Conservation (phyloP, 1,284 basidiomycete species). For the Ganoderma sp. region DNA sequence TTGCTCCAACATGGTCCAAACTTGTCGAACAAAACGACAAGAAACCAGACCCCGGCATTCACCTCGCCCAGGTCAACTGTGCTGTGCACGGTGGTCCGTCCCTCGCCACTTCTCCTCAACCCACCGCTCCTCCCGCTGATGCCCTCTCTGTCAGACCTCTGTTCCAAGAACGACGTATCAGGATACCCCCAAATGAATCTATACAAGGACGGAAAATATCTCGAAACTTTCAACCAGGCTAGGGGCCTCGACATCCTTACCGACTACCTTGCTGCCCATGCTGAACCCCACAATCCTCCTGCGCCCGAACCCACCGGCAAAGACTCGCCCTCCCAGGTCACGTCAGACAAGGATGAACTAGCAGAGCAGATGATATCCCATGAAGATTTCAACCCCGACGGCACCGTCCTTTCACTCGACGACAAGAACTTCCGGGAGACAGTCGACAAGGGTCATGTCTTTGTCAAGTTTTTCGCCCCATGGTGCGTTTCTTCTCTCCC, state of each 20-base stretch:
- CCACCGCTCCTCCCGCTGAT: slow-evolving; percentile 13
- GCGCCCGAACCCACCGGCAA: slow-evolving; percentile 22
- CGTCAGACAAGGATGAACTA: slow-evolving; percentile 12
- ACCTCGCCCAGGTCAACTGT: slow-evolving; percentile 88
- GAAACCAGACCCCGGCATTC: slow-evolving; percentile 62
- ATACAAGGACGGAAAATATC: slow-evolving; percentile 69
- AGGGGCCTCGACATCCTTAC: slow-evolving; percentile 57
- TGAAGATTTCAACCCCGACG: slow-evolving; percentile 58
- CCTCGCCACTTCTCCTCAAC: slow-evolving; percentile 7
- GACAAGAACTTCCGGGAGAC: slow-evolving; percentile 55
- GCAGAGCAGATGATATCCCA: slow-evolving; percentile 23
- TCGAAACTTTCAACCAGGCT: slow-evolving; percentile 62
- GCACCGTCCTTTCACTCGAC: slow-evolving; percentile 65
- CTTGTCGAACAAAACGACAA: slow-evolving; percentile 65
- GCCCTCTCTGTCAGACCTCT: slow-evolving; percentile 65
- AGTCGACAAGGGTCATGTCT: slow-evolving; percentile 67
- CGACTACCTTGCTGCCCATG: slow-evolving; percentile 54
- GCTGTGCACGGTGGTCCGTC: slow-evolving; percentile 78
- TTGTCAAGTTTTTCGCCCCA: slow-evolving; percentile 92
- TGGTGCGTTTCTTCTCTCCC: slow-evolving; percentile 56
- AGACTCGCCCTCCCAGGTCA: slow-evolving; percentile 1
- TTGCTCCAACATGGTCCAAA: slow-evolving; percentile 85
- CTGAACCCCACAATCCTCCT: slow-evolving; percentile 38
- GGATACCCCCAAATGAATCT: slow-evolving; percentile 85
- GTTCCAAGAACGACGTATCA: slow-evolving; percentile 67